Conservation (phyloP, 352 stramenopile species). For the Globisporangium mamillatum region DNA sequence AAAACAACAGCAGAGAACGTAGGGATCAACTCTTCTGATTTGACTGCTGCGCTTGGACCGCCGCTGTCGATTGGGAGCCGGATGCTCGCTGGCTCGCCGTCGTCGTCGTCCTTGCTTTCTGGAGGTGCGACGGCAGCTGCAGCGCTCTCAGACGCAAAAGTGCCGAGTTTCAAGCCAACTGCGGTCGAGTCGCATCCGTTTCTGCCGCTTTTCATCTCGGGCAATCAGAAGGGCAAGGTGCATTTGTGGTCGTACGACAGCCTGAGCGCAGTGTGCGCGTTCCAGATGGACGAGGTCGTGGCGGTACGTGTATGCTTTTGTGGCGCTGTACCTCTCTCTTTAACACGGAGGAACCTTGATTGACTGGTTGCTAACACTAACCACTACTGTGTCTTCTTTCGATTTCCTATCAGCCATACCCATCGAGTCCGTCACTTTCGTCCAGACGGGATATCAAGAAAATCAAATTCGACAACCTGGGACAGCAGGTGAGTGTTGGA, state of each 20-base stretch:
- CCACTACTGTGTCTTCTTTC: not conserved
- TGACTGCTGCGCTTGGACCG: slow-evolving; percentile 13
- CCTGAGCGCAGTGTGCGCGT: slow-evolving; percentile 61
- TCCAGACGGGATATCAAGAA: slow-evolving; percentile 68
- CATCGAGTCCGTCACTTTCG: slow-evolving; percentile 53
- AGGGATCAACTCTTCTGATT: slow-evolving; percentile 7
- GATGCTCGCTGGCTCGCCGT: slow-evolving; percentile 20
- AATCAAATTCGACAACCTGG: slow-evolving; percentile 75
- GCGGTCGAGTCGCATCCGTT: slow-evolving; percentile 73
- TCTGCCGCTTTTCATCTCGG: slow-evolving; percentile 76
- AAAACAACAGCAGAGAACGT: slow-evolving; percentile 18
- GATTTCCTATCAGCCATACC: slow-evolving; percentile 39
- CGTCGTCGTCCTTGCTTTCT: slow-evolving; percentile 17
- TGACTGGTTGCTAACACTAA: not conserved
- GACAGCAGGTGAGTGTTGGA: slow-evolving; percentile 50
- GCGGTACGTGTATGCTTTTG: slow-evolving; percentile 30
- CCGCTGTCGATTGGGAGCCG: slow-evolving; percentile 24
- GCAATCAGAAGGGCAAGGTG: slow-evolving; percentile 75
- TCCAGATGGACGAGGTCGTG: slow-evolving; percentile 66
- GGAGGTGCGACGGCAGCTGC: slow-evolving; percentile 9
- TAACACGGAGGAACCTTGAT: too few relatives aligned
- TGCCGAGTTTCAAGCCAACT: slow-evolving; percentile 73
- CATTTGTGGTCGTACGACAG: slow-evolving; percentile 86
- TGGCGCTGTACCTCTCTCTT: not conserved
- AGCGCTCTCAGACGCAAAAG: slow-evolving; percentile 37